Conservation (phyloP, 345 rosid genomes). For the Cardamine occulta region DNA sequence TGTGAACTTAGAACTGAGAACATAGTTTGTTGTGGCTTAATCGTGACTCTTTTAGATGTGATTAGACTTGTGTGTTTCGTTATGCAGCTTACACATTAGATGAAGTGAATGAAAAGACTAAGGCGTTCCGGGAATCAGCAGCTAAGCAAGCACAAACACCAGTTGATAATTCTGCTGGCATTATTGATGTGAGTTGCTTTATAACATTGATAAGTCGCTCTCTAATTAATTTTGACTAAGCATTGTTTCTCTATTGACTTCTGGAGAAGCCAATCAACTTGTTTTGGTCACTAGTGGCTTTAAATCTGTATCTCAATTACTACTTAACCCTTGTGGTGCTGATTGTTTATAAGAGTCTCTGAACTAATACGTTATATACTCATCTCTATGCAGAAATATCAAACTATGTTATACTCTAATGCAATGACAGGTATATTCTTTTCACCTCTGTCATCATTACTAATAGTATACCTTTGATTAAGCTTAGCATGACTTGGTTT, state of each 20-base stretch:
- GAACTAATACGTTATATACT: conserved; percentile 8
- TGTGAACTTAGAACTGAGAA: no score
- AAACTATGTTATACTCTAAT: conserved; percentile 59
- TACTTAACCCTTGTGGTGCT: not conserved
- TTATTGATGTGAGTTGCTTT: conserved; percentile 55
- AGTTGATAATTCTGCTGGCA: conserved; percentile 50
- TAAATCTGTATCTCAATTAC: not conserved
- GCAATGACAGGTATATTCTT: conserved; percentile 62
- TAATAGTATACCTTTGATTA: not conserved
- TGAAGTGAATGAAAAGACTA: conserved; percentile 74
- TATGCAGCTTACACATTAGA: conserved; percentile 69
- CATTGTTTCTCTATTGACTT: not conserved
- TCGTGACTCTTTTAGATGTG: not conserved
- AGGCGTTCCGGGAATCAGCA: conserved; percentile 65
- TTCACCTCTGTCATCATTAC: not conserved
- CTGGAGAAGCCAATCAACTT: not conserved
- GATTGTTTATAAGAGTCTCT: not conserved
- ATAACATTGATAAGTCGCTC: not conserved
- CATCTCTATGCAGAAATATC: conserved; percentile 63
- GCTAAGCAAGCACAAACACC: conserved; percentile 48
- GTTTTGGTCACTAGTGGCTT: not conserved
- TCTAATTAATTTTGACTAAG: not conserved
- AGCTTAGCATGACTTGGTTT: conserved; percentile 21
- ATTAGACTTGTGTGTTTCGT: conserved; percentile 7
- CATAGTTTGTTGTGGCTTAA: not conserved